phyloP scores from a whole-genome alignment of 78 protist species.

The Pigoraptor vietnamica region DNA sequence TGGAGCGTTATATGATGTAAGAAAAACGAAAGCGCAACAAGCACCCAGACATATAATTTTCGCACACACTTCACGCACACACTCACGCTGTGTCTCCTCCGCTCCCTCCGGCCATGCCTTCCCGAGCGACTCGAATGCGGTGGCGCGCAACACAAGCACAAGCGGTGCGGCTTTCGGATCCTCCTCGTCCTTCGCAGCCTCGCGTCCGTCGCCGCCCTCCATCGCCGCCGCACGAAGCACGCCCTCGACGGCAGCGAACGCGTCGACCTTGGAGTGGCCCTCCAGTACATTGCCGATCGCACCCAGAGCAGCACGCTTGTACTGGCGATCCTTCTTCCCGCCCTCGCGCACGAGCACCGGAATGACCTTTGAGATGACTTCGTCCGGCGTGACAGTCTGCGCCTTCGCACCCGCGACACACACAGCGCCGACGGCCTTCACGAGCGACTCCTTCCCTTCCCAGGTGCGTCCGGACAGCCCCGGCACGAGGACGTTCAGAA shows the following conservation, averaged over 20 bases:
- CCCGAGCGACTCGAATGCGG: background rate
- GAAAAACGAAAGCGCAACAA: background rate
- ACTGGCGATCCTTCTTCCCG: background rate
- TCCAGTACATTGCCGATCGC: background rate
- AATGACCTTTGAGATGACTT: background rate
- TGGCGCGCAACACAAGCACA: background rate
- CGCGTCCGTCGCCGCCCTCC: background rate
- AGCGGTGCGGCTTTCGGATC: background rate
- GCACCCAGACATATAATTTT: background rate
- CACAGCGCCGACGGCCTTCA: background rate
- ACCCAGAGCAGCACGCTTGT: background rate
- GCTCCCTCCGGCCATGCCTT: background rate
- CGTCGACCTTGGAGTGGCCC: background rate
- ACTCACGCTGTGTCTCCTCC: background rate
- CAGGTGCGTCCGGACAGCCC: background rate
- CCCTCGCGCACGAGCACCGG: background rate
- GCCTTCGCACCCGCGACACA: background rate
- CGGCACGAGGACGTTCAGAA: background rate
- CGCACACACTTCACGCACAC: background rate
- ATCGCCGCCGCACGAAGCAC: background rate
- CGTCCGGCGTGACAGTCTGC: background rate
- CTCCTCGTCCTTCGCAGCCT: background rate
- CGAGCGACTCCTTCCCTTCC: conserved; percentile 3
- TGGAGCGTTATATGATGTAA: background rate
- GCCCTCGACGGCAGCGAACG: background rate